Conservation (phyloP, 805 yeast species). For the Yueomyces sinensis region DNA sequence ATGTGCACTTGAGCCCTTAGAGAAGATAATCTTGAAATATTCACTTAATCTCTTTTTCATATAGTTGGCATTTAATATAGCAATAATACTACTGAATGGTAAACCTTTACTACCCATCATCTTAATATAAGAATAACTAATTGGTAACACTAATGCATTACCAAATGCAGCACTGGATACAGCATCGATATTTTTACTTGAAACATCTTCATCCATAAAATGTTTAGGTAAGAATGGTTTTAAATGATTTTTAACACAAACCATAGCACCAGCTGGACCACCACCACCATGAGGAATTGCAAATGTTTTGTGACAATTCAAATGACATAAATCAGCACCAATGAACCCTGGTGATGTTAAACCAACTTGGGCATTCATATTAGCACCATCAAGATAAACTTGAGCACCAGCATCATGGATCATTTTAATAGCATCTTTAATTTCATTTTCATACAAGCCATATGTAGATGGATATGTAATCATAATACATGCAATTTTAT, state of each 20-base stretch:
- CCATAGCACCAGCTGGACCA: slow-evolving; percentile 98
- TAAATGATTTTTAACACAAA: slow-evolving; percentile 78
- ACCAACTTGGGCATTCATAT: slow-evolving; percentile 99
- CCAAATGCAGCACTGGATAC: slow-evolving; percentile 94
- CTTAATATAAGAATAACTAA: slow-evolving; percentile 89
- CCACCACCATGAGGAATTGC: slow-evolving; percentile 99
- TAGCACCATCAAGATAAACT: slow-evolving; percentile 96
- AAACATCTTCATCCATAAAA: slow-evolving; percentile 35
- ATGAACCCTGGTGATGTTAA: slow-evolving; percentile 93
- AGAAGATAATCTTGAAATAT: slow-evolving; percentile 64
- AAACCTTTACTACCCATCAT: slow-evolving; percentile 80
- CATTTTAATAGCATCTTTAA: slow-evolving; percentile 69
- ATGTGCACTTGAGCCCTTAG: slow-evolving; percentile 46
- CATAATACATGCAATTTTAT: slow-evolving; percentile 80
- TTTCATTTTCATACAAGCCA: slow-evolving; percentile 90
- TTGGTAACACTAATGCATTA: slow-evolving; percentile 84
- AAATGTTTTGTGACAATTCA: slow-evolving; percentile 93
- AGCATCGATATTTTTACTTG: slow-evolving; percentile 46
- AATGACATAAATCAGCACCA: slow-evolving; percentile 97
- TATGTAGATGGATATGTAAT: slow-evolving; percentile 96
- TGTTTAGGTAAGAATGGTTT: slow-evolving; percentile 76
- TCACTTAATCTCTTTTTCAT: slow-evolving; percentile 70
- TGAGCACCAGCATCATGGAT: slow-evolving; percentile 86
- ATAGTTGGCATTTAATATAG: slow-evolving; percentile 91
- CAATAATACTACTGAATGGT: slow-evolving; percentile 77